phyloP scores from a whole-genome alignment of 1,284 basidiomycete species.

The Cryptococcus amylolentus region DNA sequence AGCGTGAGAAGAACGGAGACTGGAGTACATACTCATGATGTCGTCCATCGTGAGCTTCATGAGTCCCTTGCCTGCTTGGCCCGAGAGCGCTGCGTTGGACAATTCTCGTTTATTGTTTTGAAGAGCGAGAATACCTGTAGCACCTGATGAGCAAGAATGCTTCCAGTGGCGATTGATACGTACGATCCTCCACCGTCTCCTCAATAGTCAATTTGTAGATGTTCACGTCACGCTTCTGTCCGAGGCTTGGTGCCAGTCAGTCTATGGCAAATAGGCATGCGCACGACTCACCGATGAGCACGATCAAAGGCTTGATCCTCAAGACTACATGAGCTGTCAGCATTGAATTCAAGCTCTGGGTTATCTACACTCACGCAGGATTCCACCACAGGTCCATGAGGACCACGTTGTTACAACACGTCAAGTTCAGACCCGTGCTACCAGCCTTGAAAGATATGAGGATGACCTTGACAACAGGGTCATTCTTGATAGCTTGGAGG shows the following conservation, averaged over 20 bases:
- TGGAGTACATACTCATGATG: conserved; percentile 57
- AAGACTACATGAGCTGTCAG: conserved; percentile 45
- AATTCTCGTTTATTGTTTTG: conserved; percentile 85
- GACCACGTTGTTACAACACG: conserved; percentile 90
- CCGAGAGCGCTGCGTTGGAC: conserved; percentile 78
- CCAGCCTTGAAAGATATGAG: conserved; percentile 97
- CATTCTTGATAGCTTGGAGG: conserved; percentile 67
- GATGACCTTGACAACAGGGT: conserved; percentile 64
- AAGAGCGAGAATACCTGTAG: conserved; percentile 57
- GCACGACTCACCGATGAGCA: conserved; percentile 61
- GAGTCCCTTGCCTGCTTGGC: conserved; percentile 74
- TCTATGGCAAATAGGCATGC: background rate
- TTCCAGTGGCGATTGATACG: conserved; percentile 4
- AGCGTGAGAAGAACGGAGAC: background rate
- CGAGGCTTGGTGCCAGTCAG: conserved; percentile 52
- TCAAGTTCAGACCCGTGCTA: conserved; percentile 88
- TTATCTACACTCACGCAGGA: conserved; percentile 57
- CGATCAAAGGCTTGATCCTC: conserved; percentile 92
- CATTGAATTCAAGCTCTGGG: background rate
- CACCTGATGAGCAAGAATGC: background rate
- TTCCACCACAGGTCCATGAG: conserved; percentile 94
- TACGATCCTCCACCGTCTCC: conserved; percentile 81
- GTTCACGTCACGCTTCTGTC: conserved; percentile 79
- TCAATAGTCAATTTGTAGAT: conserved; percentile 92
- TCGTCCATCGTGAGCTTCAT: conserved; percentile 80